phyloP scores from a whole-genome alignment of 176 grass and related monocot species.

The sorghum (Sorghum bicolor) region Sorghum_bicolor_NCBIv3 NC_012871.2:70669501-70670000 shows the following conservation, averaged over 20 bases:
- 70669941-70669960: background rate
- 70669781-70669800: conserved; percentile 79
- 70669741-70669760: conserved; percentile 33
- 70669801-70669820: conserved; percentile 86
- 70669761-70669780: conserved; percentile 81
- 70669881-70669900: background rate
- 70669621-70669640: conserved; percentile 69
- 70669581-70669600: conserved; percentile 94
- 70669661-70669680: conserved; percentile 35
- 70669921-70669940: background rate
- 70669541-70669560: conserved; percentile 22
- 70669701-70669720: background rate
- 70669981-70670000: conserved; percentile 92
- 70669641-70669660: conserved; percentile 79
- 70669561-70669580: conserved; percentile 62
- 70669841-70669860: conserved; percentile 31
- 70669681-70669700: background rate
- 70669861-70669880: background rate
- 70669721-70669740: conserved; percentile 4
- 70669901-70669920: conserved; percentile 10
- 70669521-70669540: background rate
- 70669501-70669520: conserved; percentile 13
- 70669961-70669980: conserved; percentile 47
- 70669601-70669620: conserved; percentile 71
- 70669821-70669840: conserved; percentile 98